phyloP scores from a whole-genome alignment of 805 yeast species.

The Wickerhamiella shivajii region DNA sequence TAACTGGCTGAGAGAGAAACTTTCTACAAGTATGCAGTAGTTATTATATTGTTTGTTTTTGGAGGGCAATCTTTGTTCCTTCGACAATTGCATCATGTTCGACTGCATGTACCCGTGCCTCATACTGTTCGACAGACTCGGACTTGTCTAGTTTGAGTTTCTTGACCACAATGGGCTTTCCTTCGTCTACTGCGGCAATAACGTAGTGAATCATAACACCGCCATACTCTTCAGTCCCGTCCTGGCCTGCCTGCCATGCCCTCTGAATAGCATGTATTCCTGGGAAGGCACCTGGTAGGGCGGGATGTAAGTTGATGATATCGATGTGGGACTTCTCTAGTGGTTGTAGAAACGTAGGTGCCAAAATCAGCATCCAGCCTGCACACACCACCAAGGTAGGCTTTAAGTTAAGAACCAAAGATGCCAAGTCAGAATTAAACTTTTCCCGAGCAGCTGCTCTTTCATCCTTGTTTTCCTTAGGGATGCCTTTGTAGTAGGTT shows the following conservation, averaged over 20 bases:
- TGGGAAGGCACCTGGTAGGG: constrained; percentile 91
- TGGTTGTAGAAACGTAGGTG: constrained; percentile 59
- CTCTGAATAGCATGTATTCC: constrained; percentile 96
- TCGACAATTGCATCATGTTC: constrained; percentile 92
- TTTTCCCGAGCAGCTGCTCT: constrained; percentile 48
- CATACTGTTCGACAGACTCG: constrained; percentile 70
- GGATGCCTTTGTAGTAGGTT: constrained; percentile 55
- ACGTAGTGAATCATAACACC: constrained; percentile 97
- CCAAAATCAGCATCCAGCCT: constrained; percentile 93
- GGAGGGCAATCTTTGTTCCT: constrained; percentile 56
- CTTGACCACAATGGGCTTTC: constrained; percentile 74
- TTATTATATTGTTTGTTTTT: too few species aligned
- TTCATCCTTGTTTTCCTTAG: constrained; percentile 48
- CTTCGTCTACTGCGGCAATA: constrained; percentile 90
- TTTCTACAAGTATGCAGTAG: too few species aligned
- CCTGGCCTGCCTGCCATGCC: constrained; percentile 91
- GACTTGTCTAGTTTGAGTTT: constrained; percentile 56
- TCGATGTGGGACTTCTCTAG: constrained; percentile 47
- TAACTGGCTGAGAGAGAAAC: too few species aligned
- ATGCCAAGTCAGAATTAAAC: constrained; percentile 70
- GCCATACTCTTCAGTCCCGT: constrained; percentile 57
- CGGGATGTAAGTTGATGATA: constrained; percentile 90
- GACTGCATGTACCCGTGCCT: constrained; percentile 59
- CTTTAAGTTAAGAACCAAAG: constrained; percentile 38
- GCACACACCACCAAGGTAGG: constrained; percentile 94